Conservation (phyloP, 768 basidiomycete species). For the Lentinula raphanica region DNA sequence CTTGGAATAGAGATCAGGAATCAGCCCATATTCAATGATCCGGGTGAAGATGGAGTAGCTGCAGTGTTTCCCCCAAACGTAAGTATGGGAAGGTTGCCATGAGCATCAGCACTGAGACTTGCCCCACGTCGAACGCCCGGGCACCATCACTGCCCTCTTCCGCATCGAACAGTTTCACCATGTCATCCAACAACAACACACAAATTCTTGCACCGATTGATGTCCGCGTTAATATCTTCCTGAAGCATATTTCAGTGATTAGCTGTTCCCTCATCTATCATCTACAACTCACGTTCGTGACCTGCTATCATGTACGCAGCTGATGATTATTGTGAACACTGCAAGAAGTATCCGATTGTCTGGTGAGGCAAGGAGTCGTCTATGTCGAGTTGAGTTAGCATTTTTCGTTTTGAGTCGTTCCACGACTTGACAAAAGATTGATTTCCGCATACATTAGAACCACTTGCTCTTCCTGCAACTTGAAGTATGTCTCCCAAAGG, state of each 20-base stretch:
- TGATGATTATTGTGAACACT: conserved; percentile 65
- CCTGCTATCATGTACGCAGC: conserved; percentile 58
- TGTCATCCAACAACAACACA: conserved; percentile 61
- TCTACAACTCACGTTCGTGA: conserved; percentile 55
- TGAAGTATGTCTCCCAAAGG: conserved; percentile 63
- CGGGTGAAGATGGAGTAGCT: conserved; percentile 66
- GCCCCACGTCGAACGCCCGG: conserved; percentile 77
- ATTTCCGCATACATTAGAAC: conserved; percentile 58
- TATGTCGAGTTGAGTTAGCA: conserved; percentile 22
- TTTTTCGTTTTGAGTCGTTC: not conserved
- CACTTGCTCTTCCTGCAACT: conserved; percentile 65
- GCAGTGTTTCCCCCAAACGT: not conserved
- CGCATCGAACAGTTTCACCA: conserved; percentile 66
- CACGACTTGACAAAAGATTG: not conserved
- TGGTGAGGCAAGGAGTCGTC: conserved; percentile 58
- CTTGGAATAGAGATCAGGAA: conserved; percentile 54
- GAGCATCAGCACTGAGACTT: conserved; percentile 12
- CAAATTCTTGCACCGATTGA: conserved; percentile 60
- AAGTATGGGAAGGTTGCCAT: not conserved
- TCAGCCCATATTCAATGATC: conserved; percentile 54
- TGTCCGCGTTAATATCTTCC: conserved; percentile 49
- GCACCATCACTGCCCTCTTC: conserved; percentile 60
- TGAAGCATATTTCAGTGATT: conserved; percentile 17
- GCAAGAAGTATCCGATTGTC: conserved; percentile 59
- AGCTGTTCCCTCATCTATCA: conserved; percentile 3